These are phyloP conservation scores for Sclerotinia trifoliorum DNA, from an alignment of 2,329 filamentous ascomycete species.

Conservation along the genomic window DNA sequence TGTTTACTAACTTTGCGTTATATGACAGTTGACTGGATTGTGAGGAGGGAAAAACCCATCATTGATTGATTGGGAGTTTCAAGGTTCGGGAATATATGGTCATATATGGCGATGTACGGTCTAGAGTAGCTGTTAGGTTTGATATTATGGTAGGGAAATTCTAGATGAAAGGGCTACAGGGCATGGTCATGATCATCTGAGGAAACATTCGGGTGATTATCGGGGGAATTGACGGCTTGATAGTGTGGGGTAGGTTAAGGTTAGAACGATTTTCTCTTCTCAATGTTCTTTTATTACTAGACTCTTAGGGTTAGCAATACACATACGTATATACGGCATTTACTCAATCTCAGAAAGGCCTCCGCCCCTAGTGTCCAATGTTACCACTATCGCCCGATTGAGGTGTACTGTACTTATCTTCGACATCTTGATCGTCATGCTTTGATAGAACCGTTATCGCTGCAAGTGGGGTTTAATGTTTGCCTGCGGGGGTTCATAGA, in stretches of 20 bases:
- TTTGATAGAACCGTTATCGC: slow-evolving; percentile 11
- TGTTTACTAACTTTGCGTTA: not conserved
- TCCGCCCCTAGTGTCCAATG: not conserved
- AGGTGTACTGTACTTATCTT: not conserved
- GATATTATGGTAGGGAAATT: not conserved
- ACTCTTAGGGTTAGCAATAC: not conserved
- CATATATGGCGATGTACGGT: not conserved
- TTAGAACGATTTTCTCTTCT: not conserved
- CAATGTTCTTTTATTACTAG: too few relatives aligned
- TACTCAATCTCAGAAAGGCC: not conserved
- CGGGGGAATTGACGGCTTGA: not conserved
- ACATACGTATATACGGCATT: not conserved
- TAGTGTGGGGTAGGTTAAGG: slow-evolving; percentile 3
- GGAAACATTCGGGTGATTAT: not conserved
- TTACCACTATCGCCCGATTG: not conserved
- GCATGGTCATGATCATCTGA: not conserved
- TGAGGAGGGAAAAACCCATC: not conserved
- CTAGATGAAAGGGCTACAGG: not conserved
- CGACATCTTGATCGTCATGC: not conserved
- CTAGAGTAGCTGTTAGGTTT: not conserved
- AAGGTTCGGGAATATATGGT: not conserved
- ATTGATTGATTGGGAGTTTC: not conserved
- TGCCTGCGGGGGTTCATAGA: slow-evolving; percentile 1
- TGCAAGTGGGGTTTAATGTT: slow-evolving; percentile 9
- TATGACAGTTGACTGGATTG: not conserved